These are phyloP conservation scores for Ophiostoma triangulosporum DNA, from an alignment of 2,329 filamentous ascomycete species.

Conservation along the genomic window DNA sequence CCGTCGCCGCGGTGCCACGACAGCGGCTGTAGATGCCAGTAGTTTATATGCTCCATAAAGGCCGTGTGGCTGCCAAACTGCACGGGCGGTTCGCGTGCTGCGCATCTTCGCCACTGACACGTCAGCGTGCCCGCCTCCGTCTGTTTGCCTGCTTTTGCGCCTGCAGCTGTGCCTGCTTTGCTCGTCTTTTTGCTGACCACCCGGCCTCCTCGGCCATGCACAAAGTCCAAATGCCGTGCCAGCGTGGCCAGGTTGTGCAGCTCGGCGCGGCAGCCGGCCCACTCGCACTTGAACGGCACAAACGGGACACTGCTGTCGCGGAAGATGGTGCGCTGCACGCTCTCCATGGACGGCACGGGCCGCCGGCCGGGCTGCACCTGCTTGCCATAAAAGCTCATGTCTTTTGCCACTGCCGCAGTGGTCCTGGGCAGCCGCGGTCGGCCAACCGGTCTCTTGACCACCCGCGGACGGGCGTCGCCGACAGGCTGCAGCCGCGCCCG, in stretches of 20 bases:
- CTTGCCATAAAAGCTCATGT: slow-evolving; percentile 2
- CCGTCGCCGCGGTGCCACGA: slow-evolving; percentile 49
- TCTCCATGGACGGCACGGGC: slow-evolving; percentile 20
- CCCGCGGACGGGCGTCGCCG: neutral
- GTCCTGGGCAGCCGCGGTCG: slow-evolving; percentile 1
- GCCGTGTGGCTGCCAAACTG: slow-evolving; percentile 14
- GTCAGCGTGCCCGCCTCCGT: no score
- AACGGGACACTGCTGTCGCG: slow-evolving; percentile 24
- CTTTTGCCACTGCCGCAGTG: neutral
- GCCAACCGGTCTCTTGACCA: slow-evolving; percentile 8
- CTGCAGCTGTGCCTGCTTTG: neutral
- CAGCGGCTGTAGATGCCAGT: slow-evolving; percentile 37
- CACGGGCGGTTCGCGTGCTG: slow-evolving; percentile 12
- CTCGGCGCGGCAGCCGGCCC: slow-evolving; percentile 44
- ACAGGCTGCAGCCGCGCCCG: slow-evolving; percentile 16
- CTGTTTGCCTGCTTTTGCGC: no score
- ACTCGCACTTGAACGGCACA: slow-evolving; percentile 44
- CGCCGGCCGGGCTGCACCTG: slow-evolving; percentile 19
- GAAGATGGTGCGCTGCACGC: slow-evolving; percentile 27
- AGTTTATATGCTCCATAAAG: slow-evolving; percentile 38
- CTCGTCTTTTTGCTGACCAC: neutral
- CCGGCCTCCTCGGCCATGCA: slow-evolving; percentile 28
- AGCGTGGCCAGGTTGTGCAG: slow-evolving; percentile 49
- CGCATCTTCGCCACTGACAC: slow-evolving; percentile 31
- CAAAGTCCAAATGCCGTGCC: slow-evolving; percentile 35